Evolutionary conservation across 225 moss, liverwort and hornwort species (phyloP), one percentile per base, ranked within the genome.

Genomic region (Asterella californica): DNA sequence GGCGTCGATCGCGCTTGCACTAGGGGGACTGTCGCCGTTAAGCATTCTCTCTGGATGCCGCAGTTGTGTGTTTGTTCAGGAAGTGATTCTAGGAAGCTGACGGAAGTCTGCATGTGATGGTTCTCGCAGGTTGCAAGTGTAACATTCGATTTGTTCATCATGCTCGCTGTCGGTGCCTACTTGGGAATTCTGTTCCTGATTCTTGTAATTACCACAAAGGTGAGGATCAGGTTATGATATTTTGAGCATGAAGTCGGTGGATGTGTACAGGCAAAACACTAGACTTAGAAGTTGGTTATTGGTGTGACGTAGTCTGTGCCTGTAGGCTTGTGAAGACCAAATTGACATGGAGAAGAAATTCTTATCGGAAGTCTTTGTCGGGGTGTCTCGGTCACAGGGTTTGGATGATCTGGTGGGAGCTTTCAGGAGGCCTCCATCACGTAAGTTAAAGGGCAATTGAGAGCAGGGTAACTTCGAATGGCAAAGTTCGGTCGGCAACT

Each of bases 111-210:
- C 10, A 29, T 72, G 49, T 72, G 72, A 42, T 45, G 38, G 38
- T 30, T 75, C 61, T 45, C 70, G 66, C 91, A 99, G 93, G 99
- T 99, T 85, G 95, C 99, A 78, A 95, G 99, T 90, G 99, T 99
- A 85, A 92, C 93, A 79, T 95, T 99, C 75, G 99, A 99, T 87
- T 83, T 99, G 79, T 85, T 90, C 47, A 88, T 91, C 60, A 91
- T 90, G 89, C 88, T 99, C 82, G 92, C 87, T 82, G 93, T 99
- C 77, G 95, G 90, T 50, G 82, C 84, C 27, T 99, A 99, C 80
- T 86, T 99, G 83, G 82, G 88, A 78, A 83, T 95, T 69, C 85
- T 99, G 85, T 95, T 92, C 84, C 69, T 93, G 65, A 83, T 93
- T 70, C 88, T 99, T 73, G 88, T 95, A 76, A 89, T 95, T 52